Conservation (phyloP, 2,329 filamentous ascomycete genomes). For the Neonectria neomacrospora region DNA sequence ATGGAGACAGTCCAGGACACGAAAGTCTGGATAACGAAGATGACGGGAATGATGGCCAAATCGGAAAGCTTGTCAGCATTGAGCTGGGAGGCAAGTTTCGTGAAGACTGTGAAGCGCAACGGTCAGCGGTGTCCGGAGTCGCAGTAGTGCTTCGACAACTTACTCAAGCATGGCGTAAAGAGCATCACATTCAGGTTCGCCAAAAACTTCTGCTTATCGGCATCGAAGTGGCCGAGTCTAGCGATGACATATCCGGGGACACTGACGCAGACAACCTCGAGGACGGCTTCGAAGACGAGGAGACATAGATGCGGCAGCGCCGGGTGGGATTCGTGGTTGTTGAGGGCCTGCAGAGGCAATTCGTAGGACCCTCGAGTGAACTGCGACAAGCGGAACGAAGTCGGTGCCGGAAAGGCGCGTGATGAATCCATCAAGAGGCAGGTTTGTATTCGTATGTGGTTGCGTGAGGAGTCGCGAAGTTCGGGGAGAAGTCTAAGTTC, state of each 20-base stretch:
- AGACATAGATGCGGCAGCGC: slow-evolving; percentile 76
- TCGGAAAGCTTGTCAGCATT: slow-evolving; percentile 91
- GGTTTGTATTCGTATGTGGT: slow-evolving; percentile 14
- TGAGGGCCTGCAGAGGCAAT: slow-evolving; percentile 55
- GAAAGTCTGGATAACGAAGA: slow-evolving; percentile 88
- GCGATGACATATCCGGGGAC: slow-evolving; percentile 94
- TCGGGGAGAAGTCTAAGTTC: slow-evolving; percentile 11
- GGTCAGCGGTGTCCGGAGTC: slow-evolving; percentile 32
- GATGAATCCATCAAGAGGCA: slow-evolving; percentile 51
- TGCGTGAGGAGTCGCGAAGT: slow-evolving; percentile 16
- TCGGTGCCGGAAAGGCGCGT: slow-evolving; percentile 53
- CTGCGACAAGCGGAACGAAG: slow-evolving; percentile 57
- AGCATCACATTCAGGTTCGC: slow-evolving; percentile 96
- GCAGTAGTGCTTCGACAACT: slow-evolving; percentile 45
- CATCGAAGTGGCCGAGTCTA: slow-evolving; percentile 90
- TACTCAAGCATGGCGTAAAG: slow-evolving; percentile 97
- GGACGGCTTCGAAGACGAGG: slow-evolving; percentile 92
- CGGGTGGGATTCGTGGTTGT: slow-evolving; percentile 67
- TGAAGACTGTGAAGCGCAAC: slow-evolving; percentile 75
- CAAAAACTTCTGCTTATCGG: slow-evolving; percentile 94
- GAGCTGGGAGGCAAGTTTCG: slow-evolving; percentile 93
- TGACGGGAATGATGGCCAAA: slow-evolving; percentile 92
- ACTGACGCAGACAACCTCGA: slow-evolving; percentile 95
- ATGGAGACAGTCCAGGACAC: slow-evolving; percentile 85
- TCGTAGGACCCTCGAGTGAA: slow-evolving; percentile 54